phyloP scores from a whole-genome alignment of 768 basidiomycete genomes.

The Filobasidium floriforme region DNA sequence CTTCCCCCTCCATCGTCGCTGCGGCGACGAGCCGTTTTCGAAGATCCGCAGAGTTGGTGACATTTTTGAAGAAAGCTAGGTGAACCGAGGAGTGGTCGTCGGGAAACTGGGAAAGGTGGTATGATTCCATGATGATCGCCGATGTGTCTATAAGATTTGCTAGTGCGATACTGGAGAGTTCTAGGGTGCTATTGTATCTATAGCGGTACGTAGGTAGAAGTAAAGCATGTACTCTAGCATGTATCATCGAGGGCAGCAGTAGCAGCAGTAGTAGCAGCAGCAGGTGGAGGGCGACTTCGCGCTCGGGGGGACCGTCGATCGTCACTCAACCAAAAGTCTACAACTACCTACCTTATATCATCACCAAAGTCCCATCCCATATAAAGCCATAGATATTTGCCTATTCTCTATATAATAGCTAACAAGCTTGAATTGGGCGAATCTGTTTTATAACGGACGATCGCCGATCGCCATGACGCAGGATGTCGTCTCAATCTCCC shows the following conservation, averaged over 20 bases:
- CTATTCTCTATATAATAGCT: no score
- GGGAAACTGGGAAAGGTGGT: slow-evolving; percentile 32
- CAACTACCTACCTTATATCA: no score
- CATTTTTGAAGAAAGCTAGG: slow-evolving; percentile 57
- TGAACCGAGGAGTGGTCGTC: slow-evolving; percentile 30
- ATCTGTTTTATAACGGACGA: not conserved
- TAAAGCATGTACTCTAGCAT: no score
- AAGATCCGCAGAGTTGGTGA: slow-evolving; percentile 59
- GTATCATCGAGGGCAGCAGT: no score
- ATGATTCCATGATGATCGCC: slow-evolving; percentile 42
- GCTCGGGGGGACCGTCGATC: no score
- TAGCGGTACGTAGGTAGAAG: no score
- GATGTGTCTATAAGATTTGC: not conserved
- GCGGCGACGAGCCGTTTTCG: slow-evolving; percentile 65
- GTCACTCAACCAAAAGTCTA: no score
- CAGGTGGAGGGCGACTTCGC: no score
- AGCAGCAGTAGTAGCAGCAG: no score
- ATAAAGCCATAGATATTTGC: no score
- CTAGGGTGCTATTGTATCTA: not conserved
- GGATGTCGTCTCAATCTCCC: not conserved
- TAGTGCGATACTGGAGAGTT: not conserved
- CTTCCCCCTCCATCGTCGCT: slow-evolving; percentile 53
- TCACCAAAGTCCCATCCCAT: no score
- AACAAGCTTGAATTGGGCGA: no score
- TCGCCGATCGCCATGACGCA: slow-evolving; percentile 1